Base-by-base conservation (phyloP, 768 basidiomycete species). In the Mycena filopes region DNA sequence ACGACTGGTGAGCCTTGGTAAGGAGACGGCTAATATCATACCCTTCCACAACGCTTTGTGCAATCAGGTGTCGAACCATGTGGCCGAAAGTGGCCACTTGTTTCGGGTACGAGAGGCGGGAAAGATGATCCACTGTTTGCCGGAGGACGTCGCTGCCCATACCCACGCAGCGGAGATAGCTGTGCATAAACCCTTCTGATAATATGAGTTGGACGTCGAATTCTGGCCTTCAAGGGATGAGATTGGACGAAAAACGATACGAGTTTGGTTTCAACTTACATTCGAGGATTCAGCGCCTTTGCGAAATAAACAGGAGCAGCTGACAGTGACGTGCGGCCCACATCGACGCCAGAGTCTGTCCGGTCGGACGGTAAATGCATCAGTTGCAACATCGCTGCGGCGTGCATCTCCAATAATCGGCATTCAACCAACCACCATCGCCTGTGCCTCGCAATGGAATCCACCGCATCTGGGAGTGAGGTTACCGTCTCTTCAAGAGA, bases 341-440 rank as follows among this genome's bases (percentile, higher is more conserved):
- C n/a, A n/a, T n/a, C n/a, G n/a, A n/a, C n/a, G n/a, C n/a, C n/a
- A n/a, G n/a, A n/a, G n/a, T n/a, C n/a, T n/a, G n/a, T n/a, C n/a
- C n/a, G n/a, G n/a, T 10, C 15, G 36, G 36, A 33, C 33, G 33
- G 33, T 7, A 33, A 33, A 33, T 33, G 26, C 13, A 40, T 53
- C 21, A 57, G 5, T 36, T 46, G 18, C 20, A 57, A n/a, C 43
- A 57, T 57, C 21, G 31, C 29, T 0, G 4, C 8, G 6, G 21
- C 33, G 47, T 57, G 45, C 45, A 38, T 45, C 45, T 46, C 55
- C 36, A 57, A 28, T 8, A 47, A 38, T n/a, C 55, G 55, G 26
- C 45, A 23, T 31, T 57, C 55, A 12, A 57, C 45, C 15, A 47
- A 23, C 3, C 33, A 33, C 55, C 55, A 57, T n/a, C 18, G 11